Evolutionary conservation across 2,329 filamentous ascomycete species (phyloP).

Genomic region (Fusarium sp.): DNA sequence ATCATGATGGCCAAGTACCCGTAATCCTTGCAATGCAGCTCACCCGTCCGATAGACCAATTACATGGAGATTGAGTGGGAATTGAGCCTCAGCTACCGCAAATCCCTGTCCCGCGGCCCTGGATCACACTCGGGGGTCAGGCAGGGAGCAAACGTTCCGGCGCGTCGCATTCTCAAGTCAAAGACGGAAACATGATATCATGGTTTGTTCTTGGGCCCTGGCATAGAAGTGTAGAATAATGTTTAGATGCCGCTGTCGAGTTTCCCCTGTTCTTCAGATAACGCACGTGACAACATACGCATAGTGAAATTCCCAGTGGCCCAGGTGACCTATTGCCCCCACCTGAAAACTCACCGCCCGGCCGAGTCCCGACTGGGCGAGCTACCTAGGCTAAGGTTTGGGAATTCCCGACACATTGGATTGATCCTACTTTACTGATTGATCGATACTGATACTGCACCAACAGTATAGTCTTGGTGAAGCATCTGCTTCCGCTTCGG

Average conservation of each 20-base stretch:
- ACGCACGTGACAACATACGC: slow-evolving; percentile 38
- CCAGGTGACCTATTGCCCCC: slow-evolving; percentile 48
- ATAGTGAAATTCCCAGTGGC: slow-evolving; percentile 44
- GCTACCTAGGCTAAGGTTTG: slow-evolving; percentile 22
- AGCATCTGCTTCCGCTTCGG: slow-evolving; percentile 35
- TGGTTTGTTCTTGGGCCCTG: neutral
- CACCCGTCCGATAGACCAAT: slow-evolving; percentile 1
- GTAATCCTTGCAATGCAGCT: neutral
- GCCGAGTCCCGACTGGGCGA: slow-evolving; percentile 45
- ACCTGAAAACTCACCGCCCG: slow-evolving; percentile 46
- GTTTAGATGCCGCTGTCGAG: neutral
- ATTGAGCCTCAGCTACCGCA: slow-evolving; percentile 27
- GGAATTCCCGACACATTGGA: slow-evolving; percentile 5
- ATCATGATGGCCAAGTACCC: neutral
- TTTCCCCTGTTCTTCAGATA: neutral
- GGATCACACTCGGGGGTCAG: neutral
- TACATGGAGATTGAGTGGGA: slow-evolving; percentile 9
- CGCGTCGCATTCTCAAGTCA: neutral
- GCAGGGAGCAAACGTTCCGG: slow-evolving; percentile 34
- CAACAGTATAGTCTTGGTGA: slow-evolving; percentile 24
- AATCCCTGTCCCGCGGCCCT: slow-evolving; percentile 20
- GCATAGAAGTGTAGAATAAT: neutral
- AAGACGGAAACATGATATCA: slow-evolving; percentile 22
- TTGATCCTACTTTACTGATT: neutral
- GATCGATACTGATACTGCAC: slow-evolving; percentile 5